phyloP scores from a whole-genome alignment of 1,284 basidiomycete species.

The Porodaedalea pini region DNA sequence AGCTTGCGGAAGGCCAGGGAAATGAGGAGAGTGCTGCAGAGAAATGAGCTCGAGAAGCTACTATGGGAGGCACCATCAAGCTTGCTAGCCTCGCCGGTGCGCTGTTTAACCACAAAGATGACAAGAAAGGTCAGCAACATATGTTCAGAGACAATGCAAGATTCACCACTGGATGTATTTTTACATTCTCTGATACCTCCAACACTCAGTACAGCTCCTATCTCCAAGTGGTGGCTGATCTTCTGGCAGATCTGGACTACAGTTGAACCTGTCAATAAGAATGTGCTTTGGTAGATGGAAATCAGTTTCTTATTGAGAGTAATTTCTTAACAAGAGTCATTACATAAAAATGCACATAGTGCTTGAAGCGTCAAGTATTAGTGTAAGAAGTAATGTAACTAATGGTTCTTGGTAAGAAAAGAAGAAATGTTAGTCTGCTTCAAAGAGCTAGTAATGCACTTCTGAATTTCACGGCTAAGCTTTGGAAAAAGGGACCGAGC shows the following conservation, averaged over 20 bases:
- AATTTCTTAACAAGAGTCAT: neutral
- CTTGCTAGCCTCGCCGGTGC: too few species aligned
- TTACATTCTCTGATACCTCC: conserved; percentile 26
- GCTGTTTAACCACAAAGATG: too few species aligned
- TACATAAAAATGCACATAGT: neutral
- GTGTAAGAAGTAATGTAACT: neutral
- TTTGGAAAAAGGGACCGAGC: neutral
- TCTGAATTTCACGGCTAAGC: neutral
- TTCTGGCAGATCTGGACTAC: conserved; percentile 24
- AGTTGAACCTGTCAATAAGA: neutral
- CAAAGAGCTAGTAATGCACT: neutral
- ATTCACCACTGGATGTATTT: too few species aligned
- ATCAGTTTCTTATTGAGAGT: neutral
- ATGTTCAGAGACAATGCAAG: too few species aligned
- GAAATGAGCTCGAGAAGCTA: conserved; percentile 26
- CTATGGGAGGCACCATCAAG: conserved; percentile 28
- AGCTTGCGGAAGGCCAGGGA: too few species aligned
- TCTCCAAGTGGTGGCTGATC: conserved; percentile 26
- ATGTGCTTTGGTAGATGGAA: neutral
- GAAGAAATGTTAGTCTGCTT: neutral
- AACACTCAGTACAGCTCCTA: conserved; percentile 33
- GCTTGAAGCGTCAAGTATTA: neutral
- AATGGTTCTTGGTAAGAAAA: neutral
- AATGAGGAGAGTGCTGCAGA: too few species aligned
- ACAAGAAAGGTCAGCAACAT: too few species aligned